Evolutionary conservation across 179 eudicot species (phyloP), one percentile per base, ranked within the genome.

Genomic region (Nepenthes alata): DNA sequence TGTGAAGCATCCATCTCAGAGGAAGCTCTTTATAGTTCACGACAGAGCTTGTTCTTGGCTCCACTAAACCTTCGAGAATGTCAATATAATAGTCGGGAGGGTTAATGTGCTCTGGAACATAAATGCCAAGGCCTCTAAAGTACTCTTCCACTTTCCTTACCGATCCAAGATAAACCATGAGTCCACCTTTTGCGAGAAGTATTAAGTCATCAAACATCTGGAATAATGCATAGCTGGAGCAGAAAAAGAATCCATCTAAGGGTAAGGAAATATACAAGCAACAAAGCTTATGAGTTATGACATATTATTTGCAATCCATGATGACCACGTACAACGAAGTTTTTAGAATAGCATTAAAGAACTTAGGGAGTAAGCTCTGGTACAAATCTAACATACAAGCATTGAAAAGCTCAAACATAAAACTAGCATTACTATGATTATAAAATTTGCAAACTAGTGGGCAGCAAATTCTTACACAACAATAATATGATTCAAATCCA

Each of bases 131-230:
- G 69, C 89, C 85, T 37, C 68, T 76, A 74, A 93, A 93, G 72
- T 89, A 93, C 60, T 75, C 93, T 75, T 93, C 98, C 36, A 86
- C 88, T 61, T 81, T 72, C 60, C 83, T 79, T 47, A 85, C 85
- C 2, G 98, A 74, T 71, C 98, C 98, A 55, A 81, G 86, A 67
- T 89, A 93, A 37, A 81, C 93, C 44, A 82, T 86, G 64, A 85
- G 72, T 81, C 98, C 98, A 62, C 98, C 96, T 83, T 89, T 93
- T 65, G 96, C 98, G 56, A 93, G 81, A 72, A 93, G 93, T 68
- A 86, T 81, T 64, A 93, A 68, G 71, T 89, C 96, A 64, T 93
- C 96, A 71, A 93, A 93, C 98, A 93, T 93, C 77, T 80, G 81
- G 90, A 83, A 93, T 70, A 91, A 68, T 12, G 93, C 67, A 53